These are phyloP conservation scores for Isabelozyma heimii DNA, from an alignment of 805 yeast species.

Conservation along the genomic window DNA sequence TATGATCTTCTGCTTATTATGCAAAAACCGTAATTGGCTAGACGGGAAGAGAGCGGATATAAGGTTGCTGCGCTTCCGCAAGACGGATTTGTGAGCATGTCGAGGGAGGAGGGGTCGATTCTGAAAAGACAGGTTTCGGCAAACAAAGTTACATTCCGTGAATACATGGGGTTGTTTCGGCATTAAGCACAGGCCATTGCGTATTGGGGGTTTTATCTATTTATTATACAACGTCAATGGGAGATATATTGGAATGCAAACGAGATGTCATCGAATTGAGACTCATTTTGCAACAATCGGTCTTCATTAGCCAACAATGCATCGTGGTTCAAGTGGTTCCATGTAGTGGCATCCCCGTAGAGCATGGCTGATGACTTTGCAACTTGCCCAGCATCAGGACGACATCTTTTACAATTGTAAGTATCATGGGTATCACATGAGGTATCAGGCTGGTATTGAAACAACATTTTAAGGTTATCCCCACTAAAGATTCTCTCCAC, in stretches of 20 bases:
- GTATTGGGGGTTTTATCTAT: neutral
- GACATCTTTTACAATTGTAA: slow-evolving; percentile 82
- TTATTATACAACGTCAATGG: slow-evolving; percentile 38
- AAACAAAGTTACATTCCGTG: neutral
- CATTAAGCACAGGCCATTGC: neutral
- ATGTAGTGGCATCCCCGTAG: slow-evolving; percentile 95
- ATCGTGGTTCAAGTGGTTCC: slow-evolving; percentile 83
- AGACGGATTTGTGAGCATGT: too few relatives aligned
- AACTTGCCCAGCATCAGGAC: slow-evolving; percentile 44
- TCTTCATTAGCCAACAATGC: slow-evolving; percentile 71
- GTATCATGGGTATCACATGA: slow-evolving; percentile 91
- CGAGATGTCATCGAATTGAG: slow-evolving; percentile 63
- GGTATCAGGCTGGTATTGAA: slow-evolving; percentile 65
- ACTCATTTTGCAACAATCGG: slow-evolving; percentile 71
- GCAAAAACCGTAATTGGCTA: neutral
- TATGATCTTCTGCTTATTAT: too few relatives aligned
- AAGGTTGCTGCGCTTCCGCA: too few relatives aligned
- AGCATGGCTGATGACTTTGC: slow-evolving; percentile 79
- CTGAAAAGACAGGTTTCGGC: neutral
- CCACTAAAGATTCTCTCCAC: slow-evolving; percentile 89
- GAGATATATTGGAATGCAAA: slow-evolving; percentile 94
- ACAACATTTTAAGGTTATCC: slow-evolving; percentile 73
- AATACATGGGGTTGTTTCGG: neutral
- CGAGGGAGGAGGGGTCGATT: neutral
- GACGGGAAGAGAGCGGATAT: too few relatives aligned